Conservation (phyloP, 2,329 filamentous ascomycete genomes). For the Lachnellula occidentalis region DNA sequence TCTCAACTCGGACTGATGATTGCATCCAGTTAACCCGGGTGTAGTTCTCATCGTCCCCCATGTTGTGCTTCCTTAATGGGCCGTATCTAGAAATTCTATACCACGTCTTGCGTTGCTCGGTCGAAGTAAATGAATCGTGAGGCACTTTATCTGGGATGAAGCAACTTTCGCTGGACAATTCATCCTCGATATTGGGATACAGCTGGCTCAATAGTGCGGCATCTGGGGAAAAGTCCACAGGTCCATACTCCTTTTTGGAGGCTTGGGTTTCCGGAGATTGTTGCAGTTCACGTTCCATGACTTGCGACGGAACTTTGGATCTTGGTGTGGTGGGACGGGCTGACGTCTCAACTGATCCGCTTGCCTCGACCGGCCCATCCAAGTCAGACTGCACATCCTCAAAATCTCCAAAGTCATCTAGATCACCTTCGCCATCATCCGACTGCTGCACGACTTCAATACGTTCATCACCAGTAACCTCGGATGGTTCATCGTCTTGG, state of each 20-base stretch:
- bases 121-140: slow-evolving; percentile 46
- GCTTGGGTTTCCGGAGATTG: background rate
- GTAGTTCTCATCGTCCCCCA: slow-evolving; percentile 55
- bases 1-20: slow-evolving; percentile 49
- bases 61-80: slow-evolving; percentile 51
- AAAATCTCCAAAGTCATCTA: slow-evolving; percentile 35
- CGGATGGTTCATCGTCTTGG: slow-evolving; percentile 10
- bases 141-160: slow-evolving; percentile 26
- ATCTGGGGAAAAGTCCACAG: slow-evolving; percentile 24
- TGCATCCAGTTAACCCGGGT: slow-evolving; percentile 50
- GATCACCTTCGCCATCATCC: slow-evolving; percentile 10
- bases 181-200: slow-evolving; percentile 20
- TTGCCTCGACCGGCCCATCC: slow-evolving; percentile 12
- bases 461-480: background rate
- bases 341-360: slow-evolving; percentile 1
- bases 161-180: slow-evolving; percentile 19
- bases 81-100: slow-evolving; percentile 58
- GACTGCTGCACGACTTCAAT: background rate
- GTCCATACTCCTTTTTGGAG: slow-evolving; percentile 10
- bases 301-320: background rate
- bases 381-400: slow-evolving; percentile 28
- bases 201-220: slow-evolving; percentile 23
- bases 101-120: slow-evolving; percentile 58
- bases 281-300: background rate
- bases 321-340: background rate